Conservation (phyloP, 129 eudicot species). For the Flaveria bidentis region DNA sequence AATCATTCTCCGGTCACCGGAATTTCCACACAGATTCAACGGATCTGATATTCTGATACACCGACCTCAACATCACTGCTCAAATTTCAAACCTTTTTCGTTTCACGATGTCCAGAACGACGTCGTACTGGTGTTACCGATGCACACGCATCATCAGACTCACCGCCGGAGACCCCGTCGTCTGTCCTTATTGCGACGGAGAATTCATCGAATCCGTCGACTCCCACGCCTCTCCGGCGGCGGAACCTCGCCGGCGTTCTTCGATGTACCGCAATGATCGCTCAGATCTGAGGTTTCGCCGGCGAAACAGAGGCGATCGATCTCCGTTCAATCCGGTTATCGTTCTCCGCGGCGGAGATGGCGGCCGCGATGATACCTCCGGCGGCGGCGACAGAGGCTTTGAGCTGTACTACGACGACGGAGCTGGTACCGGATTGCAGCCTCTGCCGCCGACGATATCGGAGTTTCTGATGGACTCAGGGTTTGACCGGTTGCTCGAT, state of each 20-base stretch:
- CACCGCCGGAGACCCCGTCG: slow-evolving; percentile 19
- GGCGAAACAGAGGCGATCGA: slow-evolving; percentile 47
- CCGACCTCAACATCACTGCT: neutral
- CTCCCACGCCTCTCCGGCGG: slow-evolving; percentile 32
- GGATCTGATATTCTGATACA: slow-evolving; percentile 9
- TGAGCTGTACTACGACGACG: slow-evolving; percentile 67
- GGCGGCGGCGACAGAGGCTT: slow-evolving; percentile 45
- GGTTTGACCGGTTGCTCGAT: slow-evolving; percentile 69
- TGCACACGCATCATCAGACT: slow-evolving; percentile 56
- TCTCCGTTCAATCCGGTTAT: slow-evolving; percentile 77
- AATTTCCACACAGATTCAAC: neutral
- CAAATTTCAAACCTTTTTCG: neutral
- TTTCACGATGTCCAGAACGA: slow-evolving; percentile 32
- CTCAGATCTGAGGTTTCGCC: slow-evolving; percentile 33
- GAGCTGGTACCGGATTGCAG: slow-evolving; percentile 63
- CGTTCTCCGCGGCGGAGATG: slow-evolving; percentile 37
- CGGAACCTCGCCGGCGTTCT: slow-evolving; percentile 42
- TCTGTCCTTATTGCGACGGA: slow-evolving; percentile 58
- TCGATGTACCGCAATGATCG: slow-evolving; percentile 32
- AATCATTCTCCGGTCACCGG: slow-evolving; percentile 11
- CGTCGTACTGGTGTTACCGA: slow-evolving; percentile 76
- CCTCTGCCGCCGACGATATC: slow-evolving; percentile 70
- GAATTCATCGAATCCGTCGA: slow-evolving; percentile 65
- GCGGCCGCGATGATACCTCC: slow-evolving; percentile 11
- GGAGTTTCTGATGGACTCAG: slow-evolving; percentile 66